phyloP scores from a whole-genome alignment of 2,329 filamentous ascomycete genomes.

The Ascochyta rabiei region DNA sequence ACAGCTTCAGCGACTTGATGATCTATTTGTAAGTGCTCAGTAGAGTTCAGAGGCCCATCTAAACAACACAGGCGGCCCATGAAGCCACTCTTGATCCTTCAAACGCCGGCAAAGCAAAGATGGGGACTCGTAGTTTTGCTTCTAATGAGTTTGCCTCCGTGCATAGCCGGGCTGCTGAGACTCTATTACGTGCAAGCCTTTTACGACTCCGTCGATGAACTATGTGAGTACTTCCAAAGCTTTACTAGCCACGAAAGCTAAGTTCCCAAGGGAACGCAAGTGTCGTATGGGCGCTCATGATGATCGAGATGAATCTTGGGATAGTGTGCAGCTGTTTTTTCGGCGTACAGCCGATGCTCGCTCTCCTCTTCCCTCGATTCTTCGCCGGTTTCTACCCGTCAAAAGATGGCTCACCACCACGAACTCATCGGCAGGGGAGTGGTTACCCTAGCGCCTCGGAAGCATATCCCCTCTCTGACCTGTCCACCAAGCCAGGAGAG shows the following conservation, averaged over 20 bases:
- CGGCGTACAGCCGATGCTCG: slow-evolving; percentile 41
- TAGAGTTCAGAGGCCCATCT: too few relatives aligned
- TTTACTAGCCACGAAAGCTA: background rate
- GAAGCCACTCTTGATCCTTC: slow-evolving; percentile 34
- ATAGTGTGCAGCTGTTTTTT: slow-evolving; percentile 42
- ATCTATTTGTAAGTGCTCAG: slow-evolving; percentile 32
- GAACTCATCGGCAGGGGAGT: background rate
- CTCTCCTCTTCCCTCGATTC: slow-evolving; percentile 31
- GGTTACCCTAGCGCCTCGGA: background rate
- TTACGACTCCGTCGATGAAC: slow-evolving; percentile 31
- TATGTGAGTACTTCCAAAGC: slow-evolving; percentile 25
- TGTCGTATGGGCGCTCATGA: slow-evolving; percentile 29
- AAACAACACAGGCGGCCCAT: slow-evolving; percentile 28
- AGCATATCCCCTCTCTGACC: background rate
- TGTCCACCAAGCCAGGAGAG: background rate
- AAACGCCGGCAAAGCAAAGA: slow-evolving; percentile 36
- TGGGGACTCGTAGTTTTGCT: slow-evolving; percentile 38
- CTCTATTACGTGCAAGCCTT: slow-evolving; percentile 39
- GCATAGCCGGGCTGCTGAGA: slow-evolving; percentile 33
- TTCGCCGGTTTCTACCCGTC: slow-evolving; percentile 19
- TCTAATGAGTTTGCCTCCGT: slow-evolving; percentile 33
- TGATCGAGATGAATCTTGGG: slow-evolving; percentile 38
- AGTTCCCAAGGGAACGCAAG: slow-evolving; percentile 28
- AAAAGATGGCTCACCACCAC: background rate
- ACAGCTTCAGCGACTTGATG: slow-evolving; percentile 38